Evolutionary conservation across 2,329 filamentous ascomycete species (phyloP).

Genomic region (Arthrobotrys musiformis): DNA sequence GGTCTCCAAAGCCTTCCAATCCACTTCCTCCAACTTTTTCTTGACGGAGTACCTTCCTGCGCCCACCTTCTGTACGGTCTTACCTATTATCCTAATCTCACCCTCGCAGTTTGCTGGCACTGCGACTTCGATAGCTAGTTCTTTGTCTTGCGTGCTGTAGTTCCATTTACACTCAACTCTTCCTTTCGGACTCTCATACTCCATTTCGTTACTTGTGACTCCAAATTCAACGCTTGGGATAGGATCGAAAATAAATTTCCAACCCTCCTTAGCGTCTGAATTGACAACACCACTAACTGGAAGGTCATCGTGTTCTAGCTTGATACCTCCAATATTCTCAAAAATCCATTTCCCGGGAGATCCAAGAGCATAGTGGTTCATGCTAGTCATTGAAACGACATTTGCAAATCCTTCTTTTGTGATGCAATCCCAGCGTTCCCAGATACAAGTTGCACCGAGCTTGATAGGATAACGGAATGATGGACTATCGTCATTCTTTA

Average conservation of each 20-base stretch:
- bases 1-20: conserved; percentile 31
- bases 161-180: conserved; percentile 44
- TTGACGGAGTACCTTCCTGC: conserved; percentile 26
- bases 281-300: conserved; percentile 1
- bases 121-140: conserved; percentile 30
- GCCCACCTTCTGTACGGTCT: conserved; percentile 21
- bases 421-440: conserved; percentile 68
- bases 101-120: conserved; percentile 39
- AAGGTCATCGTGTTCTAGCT: conserved; percentile 56
- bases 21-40: conserved; percentile 11
- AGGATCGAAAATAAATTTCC: conserved; percentile 39
- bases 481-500: conserved; percentile 64
- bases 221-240: conserved; percentile 36
- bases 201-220: conserved; percentile 23
- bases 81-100: conserved; percentile 30
- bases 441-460: conserved; percentile 66
- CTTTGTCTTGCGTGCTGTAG: conserved; percentile 27
- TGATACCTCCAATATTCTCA: conserved; percentile 64
- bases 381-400: conserved; percentile 66
- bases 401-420: conserved; percentile 65
- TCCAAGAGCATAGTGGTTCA: conserved; percentile 67
- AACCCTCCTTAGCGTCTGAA: background rate
- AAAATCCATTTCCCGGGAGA: conserved; percentile 67
- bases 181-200: conserved; percentile 25
- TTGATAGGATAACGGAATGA: conserved; percentile 66